A percentile compares a stretch with the other conserved stretches of the same genome.
phyloP scores from a whole-genome alignment of 805 yeast species.

The Candida adriatica region DNA sequence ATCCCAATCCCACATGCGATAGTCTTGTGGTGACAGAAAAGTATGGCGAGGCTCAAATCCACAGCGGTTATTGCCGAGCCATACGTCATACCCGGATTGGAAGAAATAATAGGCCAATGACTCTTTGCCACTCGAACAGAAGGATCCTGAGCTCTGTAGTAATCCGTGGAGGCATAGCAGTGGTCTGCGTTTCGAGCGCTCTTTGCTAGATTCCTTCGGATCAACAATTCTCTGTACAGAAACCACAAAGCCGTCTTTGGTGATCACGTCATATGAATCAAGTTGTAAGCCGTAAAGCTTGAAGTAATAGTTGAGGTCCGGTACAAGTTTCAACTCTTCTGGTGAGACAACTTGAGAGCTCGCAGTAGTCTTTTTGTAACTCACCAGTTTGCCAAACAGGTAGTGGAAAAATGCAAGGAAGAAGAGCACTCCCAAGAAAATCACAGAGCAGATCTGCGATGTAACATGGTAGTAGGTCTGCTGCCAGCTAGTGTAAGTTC shows the following conservation, averaged over 20 bases:
- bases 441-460: slow-evolving; percentile 9
- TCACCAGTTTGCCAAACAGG: background rate
- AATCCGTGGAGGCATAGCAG: slow-evolving; percentile 79
- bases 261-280: slow-evolving; percentile 51
- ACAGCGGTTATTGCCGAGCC: slow-evolving; percentile 89
- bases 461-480: slow-evolving; percentile 8
- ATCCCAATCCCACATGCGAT: slow-evolving; percentile 90
- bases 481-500: background rate
- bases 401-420: slow-evolving; percentile 10
- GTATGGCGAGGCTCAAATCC: slow-evolving; percentile 72
- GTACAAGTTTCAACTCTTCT: slow-evolving; percentile 32
- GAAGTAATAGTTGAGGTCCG: slow-evolving; percentile 65
- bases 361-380: background rate
- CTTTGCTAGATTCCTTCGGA: slow-evolving; percentile 26
- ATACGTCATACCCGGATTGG: slow-evolving; percentile 67
- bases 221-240: slow-evolving; percentile 55
- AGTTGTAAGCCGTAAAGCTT: slow-evolving; percentile 52
- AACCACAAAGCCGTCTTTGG: slow-evolving; percentile 78
- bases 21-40: slow-evolving; percentile 34
- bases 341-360: slow-evolving; percentile 4
- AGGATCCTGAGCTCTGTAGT: slow-evolving; percentile 82
- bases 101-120: slow-evolving; percentile 59
- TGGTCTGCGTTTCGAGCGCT: slow-evolving; percentile 42
- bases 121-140: slow-evolving; percentile 72
- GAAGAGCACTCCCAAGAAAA: slow-evolving; percentile 13